Conservation (phyloP, 371 early-diverging fungal genomes). For the Actinomortierella ambigua region DNA sequence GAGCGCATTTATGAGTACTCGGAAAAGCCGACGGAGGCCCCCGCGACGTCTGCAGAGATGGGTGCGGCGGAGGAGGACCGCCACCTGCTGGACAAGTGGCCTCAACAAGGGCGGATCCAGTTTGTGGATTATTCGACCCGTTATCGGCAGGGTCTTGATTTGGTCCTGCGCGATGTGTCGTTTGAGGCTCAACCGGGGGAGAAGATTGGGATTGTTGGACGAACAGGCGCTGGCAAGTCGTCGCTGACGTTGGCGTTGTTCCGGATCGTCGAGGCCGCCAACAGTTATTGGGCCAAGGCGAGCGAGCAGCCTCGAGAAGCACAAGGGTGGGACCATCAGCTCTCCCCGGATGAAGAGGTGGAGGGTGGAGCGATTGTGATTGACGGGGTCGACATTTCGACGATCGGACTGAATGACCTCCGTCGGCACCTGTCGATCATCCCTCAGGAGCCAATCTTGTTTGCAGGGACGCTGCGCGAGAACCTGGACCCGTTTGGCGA, state of each 20-base stretch:
- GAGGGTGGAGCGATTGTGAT: constrained; percentile 54
- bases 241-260: constrained; percentile 71
- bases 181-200: constrained; percentile 55
- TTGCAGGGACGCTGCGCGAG: no score
- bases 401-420: constrained; percentile 48
- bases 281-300: constrained; percentile 37
- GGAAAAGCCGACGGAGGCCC: constrained; percentile 63
- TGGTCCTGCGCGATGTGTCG: constrained; percentile 62
- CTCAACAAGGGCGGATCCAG: constrained; percentile 58
- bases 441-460: no score
- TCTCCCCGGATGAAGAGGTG: no score
- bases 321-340: no score
- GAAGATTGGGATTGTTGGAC: constrained; percentile 67
- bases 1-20: constrained; percentile 74
- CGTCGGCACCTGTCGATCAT: no score
- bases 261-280: constrained; percentile 67
- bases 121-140: constrained; percentile 59
- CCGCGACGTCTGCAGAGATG: constrained; percentile 29
- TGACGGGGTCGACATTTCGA: constrained; percentile 64
- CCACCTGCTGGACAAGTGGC: constrained; percentile 56
- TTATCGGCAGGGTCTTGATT: constrained; percentile 61
- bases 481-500: no score
- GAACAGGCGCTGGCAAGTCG: constrained; percentile 70
- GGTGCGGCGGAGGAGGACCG: constrained; percentile 67
- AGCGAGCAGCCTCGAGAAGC: no score